Percentiles rank a stretch among this genome's conserved stretches.
These are phyloP conservation scores for Prunus mongolica DNA, from an alignment of 306 rosid genomes.

Conservation along the genomic window DNA sequence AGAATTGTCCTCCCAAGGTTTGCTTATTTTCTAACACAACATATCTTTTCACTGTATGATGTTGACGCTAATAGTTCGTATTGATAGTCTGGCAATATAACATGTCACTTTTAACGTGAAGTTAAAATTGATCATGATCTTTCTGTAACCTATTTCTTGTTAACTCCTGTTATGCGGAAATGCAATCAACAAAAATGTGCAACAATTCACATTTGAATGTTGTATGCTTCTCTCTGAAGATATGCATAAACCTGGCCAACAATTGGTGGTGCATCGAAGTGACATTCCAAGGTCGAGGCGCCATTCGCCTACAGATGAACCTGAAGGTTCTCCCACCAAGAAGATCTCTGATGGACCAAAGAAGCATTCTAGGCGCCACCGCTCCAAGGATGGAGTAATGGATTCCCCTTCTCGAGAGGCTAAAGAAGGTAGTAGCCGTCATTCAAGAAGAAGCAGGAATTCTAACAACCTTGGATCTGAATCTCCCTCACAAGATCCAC, in stretches of 20 bases:
- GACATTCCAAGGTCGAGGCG: constrained; percentile 34
- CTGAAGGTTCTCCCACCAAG: constrained; percentile 24
- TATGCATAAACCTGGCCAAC: constrained; percentile 10
- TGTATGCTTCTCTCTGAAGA: not conserved
- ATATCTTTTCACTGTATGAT: not conserved
- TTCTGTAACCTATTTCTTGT: not conserved
- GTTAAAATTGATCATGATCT: not conserved
- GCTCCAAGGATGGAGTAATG: constrained; percentile 35
- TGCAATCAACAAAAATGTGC: not conserved
- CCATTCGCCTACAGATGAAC: constrained; percentile 23
- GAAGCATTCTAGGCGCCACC: constrained; percentile 48
- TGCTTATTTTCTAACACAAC: not conserved
- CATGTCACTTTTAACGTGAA: not conserved
- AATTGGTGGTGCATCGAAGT: not conserved
- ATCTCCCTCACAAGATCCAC: constrained; percentile 26
- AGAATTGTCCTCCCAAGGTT: constrained; percentile 44
- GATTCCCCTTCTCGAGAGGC: constrained; percentile 33
- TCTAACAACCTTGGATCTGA: constrained; percentile 32
- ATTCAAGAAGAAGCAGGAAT: constrained; percentile 33
- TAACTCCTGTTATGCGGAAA: no score
- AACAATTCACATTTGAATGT: not conserved
- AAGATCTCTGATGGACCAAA: constrained; percentile 30
- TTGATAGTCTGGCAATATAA: not conserved
- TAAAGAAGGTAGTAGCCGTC: constrained; percentile 40
- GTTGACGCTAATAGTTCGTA: not conserved